These are phyloP conservation scores for Aspergillus quadrilineatus DNA, from an alignment of 2,329 filamentous ascomycete species.

Conservation along the genomic window DNA sequence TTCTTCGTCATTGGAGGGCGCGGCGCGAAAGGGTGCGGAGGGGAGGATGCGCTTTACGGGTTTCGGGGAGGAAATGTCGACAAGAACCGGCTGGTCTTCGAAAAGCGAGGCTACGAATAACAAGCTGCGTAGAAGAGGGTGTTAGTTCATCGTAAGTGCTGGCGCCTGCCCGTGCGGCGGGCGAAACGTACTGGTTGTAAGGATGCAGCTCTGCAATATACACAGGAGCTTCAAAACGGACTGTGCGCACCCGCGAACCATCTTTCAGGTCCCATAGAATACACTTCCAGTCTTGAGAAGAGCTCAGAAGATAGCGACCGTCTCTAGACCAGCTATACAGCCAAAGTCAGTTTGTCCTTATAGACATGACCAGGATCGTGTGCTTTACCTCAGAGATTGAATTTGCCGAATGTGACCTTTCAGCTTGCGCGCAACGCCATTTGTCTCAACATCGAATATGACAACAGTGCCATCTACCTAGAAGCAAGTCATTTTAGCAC, in stretches of 20 bases:
- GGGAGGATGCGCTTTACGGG: conserved; percentile 75
- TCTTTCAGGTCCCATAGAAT: conserved; percentile 90
- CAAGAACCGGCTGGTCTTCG: conserved; percentile 86
- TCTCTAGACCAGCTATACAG: conserved; percentile 76
- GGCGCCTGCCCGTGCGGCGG: conserved; percentile 4
- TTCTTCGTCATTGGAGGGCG: conserved; percentile 65
- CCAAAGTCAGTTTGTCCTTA: conserved; percentile 6
- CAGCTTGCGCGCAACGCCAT: conserved; percentile 91
- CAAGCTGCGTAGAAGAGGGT: conserved; percentile 51
- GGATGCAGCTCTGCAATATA: conserved; percentile 97
- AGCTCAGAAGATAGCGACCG: conserved; percentile 85
- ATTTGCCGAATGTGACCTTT: conserved; percentile 91
- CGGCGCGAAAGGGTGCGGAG: conserved; percentile 74
- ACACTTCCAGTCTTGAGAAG: conserved; percentile 94
- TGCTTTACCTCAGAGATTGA: conserved; percentile 68
- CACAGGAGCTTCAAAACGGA: conserved; percentile 87
- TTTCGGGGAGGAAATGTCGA: conserved; percentile 70
- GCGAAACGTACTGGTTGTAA: conserved; percentile 68
- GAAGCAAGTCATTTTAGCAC: conserved; percentile 17
- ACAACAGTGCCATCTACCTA: conserved; percentile 84
- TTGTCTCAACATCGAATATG: conserved; percentile 96
- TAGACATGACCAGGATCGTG: not conserved
- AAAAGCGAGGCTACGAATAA: conserved; percentile 89
- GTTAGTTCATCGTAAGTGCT: not conserved
- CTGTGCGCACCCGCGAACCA: conserved; percentile 70